Percentiles rank a stretch among this genome's conserved stretches.
Conservation (phyloP, 805 yeast species). For the Wickerhamiella galacta region DNA sequence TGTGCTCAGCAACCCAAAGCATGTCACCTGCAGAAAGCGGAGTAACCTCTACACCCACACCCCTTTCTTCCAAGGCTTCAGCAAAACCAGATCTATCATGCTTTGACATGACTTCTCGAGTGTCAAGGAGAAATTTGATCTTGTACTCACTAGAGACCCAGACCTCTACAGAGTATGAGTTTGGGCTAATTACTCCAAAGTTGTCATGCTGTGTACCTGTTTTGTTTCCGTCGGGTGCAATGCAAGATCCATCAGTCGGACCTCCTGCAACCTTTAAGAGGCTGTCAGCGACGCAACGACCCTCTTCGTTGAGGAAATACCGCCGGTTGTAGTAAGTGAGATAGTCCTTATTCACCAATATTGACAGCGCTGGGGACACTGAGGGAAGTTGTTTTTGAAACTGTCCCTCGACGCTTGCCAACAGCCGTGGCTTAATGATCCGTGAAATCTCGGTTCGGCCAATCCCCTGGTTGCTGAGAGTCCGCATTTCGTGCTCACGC, state of each 20-base stretch:
- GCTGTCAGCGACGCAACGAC: conserved; percentile 41
- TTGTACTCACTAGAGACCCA: conserved; percentile 54
- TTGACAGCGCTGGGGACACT: conserved; percentile 28
- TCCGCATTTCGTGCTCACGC: conserved; percentile 10
- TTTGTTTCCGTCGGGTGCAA: no score
- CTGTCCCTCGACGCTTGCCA: conserved; percentile 9
- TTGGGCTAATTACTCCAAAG: no score
- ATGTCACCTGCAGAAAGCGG: conserved; percentile 74
- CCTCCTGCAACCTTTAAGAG: conserved; percentile 33
- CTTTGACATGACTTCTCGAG: conserved; percentile 59
- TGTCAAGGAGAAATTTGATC: conserved; percentile 52
- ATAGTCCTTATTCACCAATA: conserved; percentile 41
- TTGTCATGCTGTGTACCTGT: no score
- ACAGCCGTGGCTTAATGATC: conserved; percentile 15
- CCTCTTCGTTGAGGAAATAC: conserved; percentile 54
- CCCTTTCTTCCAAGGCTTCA: conserved; percentile 32
- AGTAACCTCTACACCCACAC: conserved; percentile 35
- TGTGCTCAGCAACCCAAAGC: conserved; percentile 70
- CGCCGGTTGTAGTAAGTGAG: conserved; percentile 28
- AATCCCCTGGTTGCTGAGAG: conserved; percentile 34
- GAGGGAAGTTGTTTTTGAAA: conserved; percentile 7
- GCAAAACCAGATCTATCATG: conserved; percentile 56
- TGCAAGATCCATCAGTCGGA: conserved; percentile 36
- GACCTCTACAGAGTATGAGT: no score
- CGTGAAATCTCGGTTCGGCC: conserved; percentile 39